phyloP scores from a whole-genome alignment of 768 basidiomycete species.

The Hygrophorus pudorinus region DNA sequence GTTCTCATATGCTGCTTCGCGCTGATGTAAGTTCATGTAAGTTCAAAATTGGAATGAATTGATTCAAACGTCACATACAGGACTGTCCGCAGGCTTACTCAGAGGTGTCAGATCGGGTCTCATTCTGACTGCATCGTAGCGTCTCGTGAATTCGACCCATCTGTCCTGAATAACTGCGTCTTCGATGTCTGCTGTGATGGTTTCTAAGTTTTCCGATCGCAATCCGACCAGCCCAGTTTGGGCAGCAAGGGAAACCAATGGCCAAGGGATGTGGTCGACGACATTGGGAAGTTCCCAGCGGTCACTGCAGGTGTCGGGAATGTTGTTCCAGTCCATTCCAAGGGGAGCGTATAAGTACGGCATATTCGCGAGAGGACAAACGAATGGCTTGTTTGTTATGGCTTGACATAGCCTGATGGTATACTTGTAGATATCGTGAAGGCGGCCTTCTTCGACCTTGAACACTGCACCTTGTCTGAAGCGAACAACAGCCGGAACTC shows the following conservation, averaged over 20 bases:
- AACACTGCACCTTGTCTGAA: slow-evolving; percentile 42
- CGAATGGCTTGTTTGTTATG: slow-evolving; percentile 58
- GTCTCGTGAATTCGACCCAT: slow-evolving; percentile 63
- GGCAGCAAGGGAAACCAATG: slow-evolving; percentile 41
- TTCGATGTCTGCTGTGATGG: slow-evolving; percentile 34
- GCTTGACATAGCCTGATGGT: slow-evolving; percentile 54
- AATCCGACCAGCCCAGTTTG: slow-evolving; percentile 43
- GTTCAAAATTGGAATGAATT: slow-evolving; percentile 1
- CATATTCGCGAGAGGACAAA: slow-evolving; percentile 43
- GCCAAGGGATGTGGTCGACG: slow-evolving; percentile 50
- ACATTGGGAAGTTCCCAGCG: slow-evolving; percentile 25
- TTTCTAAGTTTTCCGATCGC: slow-evolving; percentile 23
- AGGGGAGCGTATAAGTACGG: slow-evolving; percentile 65
- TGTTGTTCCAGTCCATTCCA: slow-evolving; percentile 24
- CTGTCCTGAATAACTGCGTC: slow-evolving; percentile 73
- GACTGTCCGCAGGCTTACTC: slow-evolving; percentile 56
- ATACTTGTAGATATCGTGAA: slow-evolving; percentile 45
- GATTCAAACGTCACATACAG: slow-evolving; percentile 32
- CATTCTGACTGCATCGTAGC: slow-evolving; percentile 48
- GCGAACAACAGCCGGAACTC: slow-evolving; percentile 30
- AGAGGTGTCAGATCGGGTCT: slow-evolving; percentile 63
- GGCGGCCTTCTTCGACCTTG: slow-evolving; percentile 31
- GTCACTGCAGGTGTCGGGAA: slow-evolving; percentile 11
- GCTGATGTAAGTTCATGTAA: slow-evolving; percentile 26
- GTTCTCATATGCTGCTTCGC: slow-evolving; percentile 49